phyloP scores from a whole-genome alignment of 1,284 basidiomycete genomes.

The Albatrellus sp. region DNA sequence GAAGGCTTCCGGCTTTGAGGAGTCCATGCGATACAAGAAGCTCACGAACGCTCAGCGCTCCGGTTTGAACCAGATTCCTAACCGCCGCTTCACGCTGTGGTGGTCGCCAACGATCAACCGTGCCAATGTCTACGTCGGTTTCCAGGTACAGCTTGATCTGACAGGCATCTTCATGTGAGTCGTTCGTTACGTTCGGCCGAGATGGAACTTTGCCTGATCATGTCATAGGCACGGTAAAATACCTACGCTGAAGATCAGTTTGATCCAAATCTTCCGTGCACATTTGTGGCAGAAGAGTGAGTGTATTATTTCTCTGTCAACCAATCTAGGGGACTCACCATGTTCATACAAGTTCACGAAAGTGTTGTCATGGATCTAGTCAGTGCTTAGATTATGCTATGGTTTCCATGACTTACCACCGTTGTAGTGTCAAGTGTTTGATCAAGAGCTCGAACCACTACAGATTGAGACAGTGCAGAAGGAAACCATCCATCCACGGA shows the following conservation, averaged over 20 bases:
- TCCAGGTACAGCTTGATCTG: slow-evolving; percentile 97
- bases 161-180: slow-evolving; percentile 84
- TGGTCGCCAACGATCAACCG: slow-evolving; percentile 98
- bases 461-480: slow-evolving; percentile 99
- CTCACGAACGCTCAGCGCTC: slow-evolving; percentile 93
- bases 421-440: slow-evolving; percentile 86
- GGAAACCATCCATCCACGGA: slow-evolving; percentile 97
- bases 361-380: slow-evolving; percentile 95
- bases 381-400: slow-evolving; percentile 18
- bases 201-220: slow-evolving; percentile 9
- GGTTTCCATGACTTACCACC: neutral
- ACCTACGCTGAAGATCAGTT: slow-evolving; percentile 92
- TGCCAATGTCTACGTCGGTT: slow-evolving; percentile 98
- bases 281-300: slow-evolving; percentile 98
- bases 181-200: slow-evolving; percentile 2
- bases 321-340: slow-evolving; percentile 8
- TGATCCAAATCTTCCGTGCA: slow-evolving; percentile 99
- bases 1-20: slow-evolving; percentile 90
- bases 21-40: slow-evolving; percentile 97
- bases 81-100: slow-evolving; percentile 99
- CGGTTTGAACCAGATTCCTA: slow-evolving; percentile 96
- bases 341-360: slow-evolving; percentile 49
- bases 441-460: slow-evolving; percentile 95
- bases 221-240: slow-evolving; percentile 89
- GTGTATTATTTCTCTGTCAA: slow-evolving; percentile 18